phyloP scores from a whole-genome alignment of 345 rosid genomes.

The Clausena lansium region DNA sequence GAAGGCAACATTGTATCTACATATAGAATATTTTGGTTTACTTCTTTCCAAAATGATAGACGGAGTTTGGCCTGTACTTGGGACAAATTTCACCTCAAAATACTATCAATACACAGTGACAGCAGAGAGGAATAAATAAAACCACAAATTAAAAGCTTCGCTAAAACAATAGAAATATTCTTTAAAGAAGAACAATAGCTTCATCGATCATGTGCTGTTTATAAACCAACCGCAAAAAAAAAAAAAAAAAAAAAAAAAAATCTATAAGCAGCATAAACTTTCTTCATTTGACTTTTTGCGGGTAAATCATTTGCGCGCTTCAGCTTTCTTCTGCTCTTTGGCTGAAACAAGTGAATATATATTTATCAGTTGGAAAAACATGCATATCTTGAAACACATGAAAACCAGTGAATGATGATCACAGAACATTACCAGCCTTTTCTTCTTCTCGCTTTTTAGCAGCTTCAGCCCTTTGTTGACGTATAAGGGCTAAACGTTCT shows the following conservation, averaged over 20 bases:
- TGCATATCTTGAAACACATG: no score
- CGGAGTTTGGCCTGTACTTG: no score
- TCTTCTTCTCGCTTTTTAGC: constrained; percentile 72
- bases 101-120: no score
- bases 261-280: not conserved
- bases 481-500: constrained; percentile 63
- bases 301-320: constrained; percentile 51
- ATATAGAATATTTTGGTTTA: no score
- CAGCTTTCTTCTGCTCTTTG: constrained; percentile 61
- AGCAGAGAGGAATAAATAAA: no score
- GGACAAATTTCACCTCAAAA: no score
- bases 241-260: no score
- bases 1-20: no score
- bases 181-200: not conserved
- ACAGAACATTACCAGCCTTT: constrained; percentile 48
- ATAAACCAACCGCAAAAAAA: constrained; percentile 3
- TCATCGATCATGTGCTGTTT: constrained; percentile 5
- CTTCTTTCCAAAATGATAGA: no score
- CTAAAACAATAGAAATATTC: constrained; percentile 5
- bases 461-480: constrained; percentile 70
- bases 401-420: not conserved
- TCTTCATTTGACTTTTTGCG: not conserved
- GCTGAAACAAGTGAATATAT: constrained; percentile 34
- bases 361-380: not conserved
- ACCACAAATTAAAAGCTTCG: not conserved